Base-by-base conservation (phyloP, 805 yeast species). In the Wickerhamomyces bovis region DNA sequence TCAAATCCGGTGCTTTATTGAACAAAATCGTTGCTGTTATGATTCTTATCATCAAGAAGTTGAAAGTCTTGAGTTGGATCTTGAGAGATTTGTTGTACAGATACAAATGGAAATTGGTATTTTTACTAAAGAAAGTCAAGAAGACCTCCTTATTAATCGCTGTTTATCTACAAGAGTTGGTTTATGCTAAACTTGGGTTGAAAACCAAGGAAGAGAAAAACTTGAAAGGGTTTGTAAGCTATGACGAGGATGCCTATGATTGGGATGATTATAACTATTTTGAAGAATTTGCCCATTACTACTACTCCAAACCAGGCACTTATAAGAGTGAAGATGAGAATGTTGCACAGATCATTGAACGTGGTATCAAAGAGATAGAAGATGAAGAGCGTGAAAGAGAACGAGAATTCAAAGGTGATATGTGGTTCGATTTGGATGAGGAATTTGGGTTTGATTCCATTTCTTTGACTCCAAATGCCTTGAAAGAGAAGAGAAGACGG, bases 61-160 rank as follows among this genome's bases (percentile, higher is more conserved):
- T 54, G 35, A 44, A 47, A 38, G 47, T 54, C 1, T 47, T 56
- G 41, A 35, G 53, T 15, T 57, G 60, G 59, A 43, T 53, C 9
- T 39, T 55, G 11, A 47, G 52, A 30, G 61, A 56, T 51, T 11
- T 44, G 16, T 39, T 57, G 10, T 57, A 56, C 42, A 46, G 58
- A 23, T 54, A 53, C 33, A 45, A 48, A 41, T 57, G 60, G 61
- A 57, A 50, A 39, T 21, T 54, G 10, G 47, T 53, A 16, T 56
- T 47, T 18, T 3, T 52, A 1, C 23, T 55, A 15, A 53, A 48
- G 42, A 44, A 39, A n/a, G 41, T 44, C 6, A 33, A 42, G 20
- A 53, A 48, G 42, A 43, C 48, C 16, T 48, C 53, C 12, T 42
- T 55, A 19, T 33, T 51, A 2, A 38, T 51, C 28, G 44, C 51